Conservation (phyloP, 306 rosid species). For the Quillaja saponaria region DNA sequence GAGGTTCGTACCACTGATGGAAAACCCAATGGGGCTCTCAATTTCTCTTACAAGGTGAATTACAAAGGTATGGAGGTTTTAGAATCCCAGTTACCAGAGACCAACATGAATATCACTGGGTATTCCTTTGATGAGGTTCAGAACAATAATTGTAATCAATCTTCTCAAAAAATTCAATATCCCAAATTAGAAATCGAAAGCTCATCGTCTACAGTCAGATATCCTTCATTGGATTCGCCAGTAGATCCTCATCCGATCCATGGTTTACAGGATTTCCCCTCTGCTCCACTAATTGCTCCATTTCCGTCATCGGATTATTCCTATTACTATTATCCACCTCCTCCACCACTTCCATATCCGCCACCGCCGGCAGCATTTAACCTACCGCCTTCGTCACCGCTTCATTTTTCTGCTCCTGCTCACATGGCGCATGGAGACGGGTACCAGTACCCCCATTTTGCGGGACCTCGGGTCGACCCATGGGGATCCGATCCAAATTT, state of each 20-base stretch:
- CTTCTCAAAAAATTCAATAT: conserved; percentile 10
- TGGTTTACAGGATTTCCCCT: neutral
- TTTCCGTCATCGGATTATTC: conserved; percentile 16
- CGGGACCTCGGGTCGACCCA: conserved; percentile 27
- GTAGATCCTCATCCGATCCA: neutral
- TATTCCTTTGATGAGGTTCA: conserved; percentile 33
- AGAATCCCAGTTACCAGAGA: conserved; percentile 23
- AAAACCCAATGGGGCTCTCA: conserved; percentile 45
- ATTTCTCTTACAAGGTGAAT: conserved; percentile 40
- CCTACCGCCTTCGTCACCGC: conserved; percentile 4
- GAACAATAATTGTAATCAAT: neutral
- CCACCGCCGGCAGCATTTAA: neutral
- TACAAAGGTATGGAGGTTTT: neutral
- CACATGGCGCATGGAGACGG: neutral
- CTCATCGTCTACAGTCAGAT: conserved; percentile 5
- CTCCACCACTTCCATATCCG: too few relatives aligned
- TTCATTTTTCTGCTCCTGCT: conserved; percentile 20
- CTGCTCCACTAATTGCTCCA: neutral
- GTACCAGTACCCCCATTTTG: neutral
- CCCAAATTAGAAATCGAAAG: conserved; percentile 19
- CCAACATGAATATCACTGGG: conserved; percentile 31
- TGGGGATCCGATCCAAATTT: conserved; percentile 30
- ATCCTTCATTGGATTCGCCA: conserved; percentile 20
- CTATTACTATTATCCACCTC: conserved; percentile 12
- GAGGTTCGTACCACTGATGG: conserved; percentile 51